These are phyloP conservation scores for Xylaria curta DNA, from an alignment of 495 filamentous ascomycete genomes.

Conservation along the genomic window DNA sequence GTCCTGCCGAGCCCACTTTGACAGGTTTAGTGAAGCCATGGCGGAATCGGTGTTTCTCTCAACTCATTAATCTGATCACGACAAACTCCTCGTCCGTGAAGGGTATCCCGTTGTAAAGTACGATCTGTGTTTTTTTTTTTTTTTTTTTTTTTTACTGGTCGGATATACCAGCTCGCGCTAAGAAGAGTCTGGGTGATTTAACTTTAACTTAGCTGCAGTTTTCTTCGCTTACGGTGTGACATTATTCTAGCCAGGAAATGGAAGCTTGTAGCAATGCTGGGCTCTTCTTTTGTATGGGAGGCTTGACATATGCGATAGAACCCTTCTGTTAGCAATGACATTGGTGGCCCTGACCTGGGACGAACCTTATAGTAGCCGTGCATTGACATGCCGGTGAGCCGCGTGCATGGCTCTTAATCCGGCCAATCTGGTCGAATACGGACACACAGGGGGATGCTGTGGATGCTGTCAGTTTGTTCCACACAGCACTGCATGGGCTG, in stretches of 20 bases:
- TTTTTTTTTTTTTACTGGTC: no score
- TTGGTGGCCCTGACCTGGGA: conserved; percentile 3
- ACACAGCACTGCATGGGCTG: conserved; percentile 1
- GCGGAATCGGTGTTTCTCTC: not conserved
- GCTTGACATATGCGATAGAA: not conserved
- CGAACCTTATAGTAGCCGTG: conserved; percentile 14
- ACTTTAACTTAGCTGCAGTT: conserved; percentile 1
- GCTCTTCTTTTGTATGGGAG: not conserved
- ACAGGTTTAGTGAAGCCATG: not conserved
- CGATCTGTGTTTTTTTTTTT: no score
- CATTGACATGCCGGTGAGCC: conserved; percentile 21
- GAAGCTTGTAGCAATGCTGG: not conserved
- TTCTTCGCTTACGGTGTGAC: conserved; percentile 5
- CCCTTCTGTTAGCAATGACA: conserved; percentile 6
- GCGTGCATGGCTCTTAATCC: conserved; percentile 2
- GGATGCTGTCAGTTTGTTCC: conserved; percentile 14
- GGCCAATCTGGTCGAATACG: not conserved
- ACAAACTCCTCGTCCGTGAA: not conserved
- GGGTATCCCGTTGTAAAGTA: not conserved
- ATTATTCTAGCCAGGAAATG: not conserved
- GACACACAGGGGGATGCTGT: conserved; percentile 16
- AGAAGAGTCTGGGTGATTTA: not conserved
- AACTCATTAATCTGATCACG: not conserved
- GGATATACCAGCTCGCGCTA: not conserved
- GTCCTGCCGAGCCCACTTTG: conserved; percentile 15